Conservation (phyloP, 2,329 filamentous ascomycete species). For the Trichothecium roseum region DNA sequence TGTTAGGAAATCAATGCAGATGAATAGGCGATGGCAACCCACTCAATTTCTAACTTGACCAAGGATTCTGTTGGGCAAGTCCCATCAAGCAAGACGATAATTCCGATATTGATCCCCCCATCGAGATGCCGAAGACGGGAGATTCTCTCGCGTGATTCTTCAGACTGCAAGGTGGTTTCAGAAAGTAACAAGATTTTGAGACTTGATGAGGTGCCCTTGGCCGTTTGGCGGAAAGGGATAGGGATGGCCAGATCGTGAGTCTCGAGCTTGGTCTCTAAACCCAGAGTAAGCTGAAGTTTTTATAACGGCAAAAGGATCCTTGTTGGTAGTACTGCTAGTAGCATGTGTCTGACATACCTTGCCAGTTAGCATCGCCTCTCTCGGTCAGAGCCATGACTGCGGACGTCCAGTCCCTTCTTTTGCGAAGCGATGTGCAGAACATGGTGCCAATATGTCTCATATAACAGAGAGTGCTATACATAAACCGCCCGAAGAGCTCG, state of each 20-base stretch:
- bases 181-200: too few relatives aligned
- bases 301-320: too few relatives aligned
- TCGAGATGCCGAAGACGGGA: conserved; percentile 30
- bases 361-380: conserved; percentile 10
- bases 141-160: conserved; percentile 20
- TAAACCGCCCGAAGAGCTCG: too few relatives aligned
- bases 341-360: conserved; percentile 18
- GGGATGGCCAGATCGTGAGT: conserved; percentile 36
- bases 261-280: conserved; percentile 29
- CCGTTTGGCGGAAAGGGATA: conserved; percentile 7
- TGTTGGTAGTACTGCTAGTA: too few relatives aligned
- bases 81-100: conserved; percentile 32
- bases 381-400: conserved; percentile 15
- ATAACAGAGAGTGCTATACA: too few relatives aligned
- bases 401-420: conserved; percentile 23
- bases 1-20: not conserved
- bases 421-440: conserved; percentile 28
- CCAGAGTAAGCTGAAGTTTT: conserved; percentile 4
- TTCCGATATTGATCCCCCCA: conserved; percentile 25
- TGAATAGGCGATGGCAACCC: conserved; percentile 7
- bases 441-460: conserved; percentile 9
- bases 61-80: conserved; percentile 20
- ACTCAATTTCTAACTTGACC: conserved; percentile 35
- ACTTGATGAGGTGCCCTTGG: too few relatives aligned
- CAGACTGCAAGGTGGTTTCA: not conserved